Percentiles rank a stretch among this genome's conserved stretches.
phyloP scores from a whole-genome alignment of 768 basidiomycete genomes.

The Mrakia gelida region DNA sequence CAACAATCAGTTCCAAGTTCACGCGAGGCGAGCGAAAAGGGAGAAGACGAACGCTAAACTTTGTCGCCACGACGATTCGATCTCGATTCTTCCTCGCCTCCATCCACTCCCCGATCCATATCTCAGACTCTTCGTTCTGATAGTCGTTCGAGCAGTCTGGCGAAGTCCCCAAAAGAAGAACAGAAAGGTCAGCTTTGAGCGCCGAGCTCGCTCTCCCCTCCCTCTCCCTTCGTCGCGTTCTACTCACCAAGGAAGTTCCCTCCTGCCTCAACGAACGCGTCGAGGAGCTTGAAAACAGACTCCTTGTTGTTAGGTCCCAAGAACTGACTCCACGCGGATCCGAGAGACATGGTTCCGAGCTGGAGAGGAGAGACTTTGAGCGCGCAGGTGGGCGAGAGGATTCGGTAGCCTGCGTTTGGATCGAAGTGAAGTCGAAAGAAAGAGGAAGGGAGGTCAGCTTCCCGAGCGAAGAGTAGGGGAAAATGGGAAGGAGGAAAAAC shows the following conservation, averaged over 20 bases:
- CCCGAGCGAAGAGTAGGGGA: too few species aligned
- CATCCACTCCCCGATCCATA: slow-evolving; percentile 33
- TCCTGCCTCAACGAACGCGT: slow-evolving; percentile 14
- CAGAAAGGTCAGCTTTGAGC: neutral
- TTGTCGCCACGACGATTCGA: slow-evolving; percentile 22
- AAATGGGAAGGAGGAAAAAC: neutral
- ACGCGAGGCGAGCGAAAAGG: neutral
- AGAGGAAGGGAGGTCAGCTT: neutral
- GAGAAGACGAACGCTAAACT: slow-evolving; percentile 16
- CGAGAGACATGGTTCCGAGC: slow-evolving; percentile 29
- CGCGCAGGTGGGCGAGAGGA: slow-evolving; percentile 23
- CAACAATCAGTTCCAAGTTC: neutral
- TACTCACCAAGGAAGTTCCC: slow-evolving; percentile 24
- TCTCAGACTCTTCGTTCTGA: slow-evolving; percentile 31
- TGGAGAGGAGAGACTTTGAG: slow-evolving; percentile 28
- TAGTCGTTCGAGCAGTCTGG: too few species aligned
- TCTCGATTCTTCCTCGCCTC: slow-evolving; percentile 22
- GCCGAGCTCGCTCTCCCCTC: neutral
- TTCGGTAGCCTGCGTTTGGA: slow-evolving; percentile 13
- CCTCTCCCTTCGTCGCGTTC: too few species aligned
- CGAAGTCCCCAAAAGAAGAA: too few species aligned
- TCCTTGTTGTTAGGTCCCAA: slow-evolving; percentile 19
- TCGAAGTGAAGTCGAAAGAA: neutral
- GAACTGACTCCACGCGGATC: slow-evolving; percentile 5
- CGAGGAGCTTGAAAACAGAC: slow-evolving; percentile 30